Percentiles rank a stretch among this genome's conserved stretches.
Evolutionary conservation across 805 yeast genomes (phyloP).

Genomic region (Brettanomyces anomalus): DNA sequence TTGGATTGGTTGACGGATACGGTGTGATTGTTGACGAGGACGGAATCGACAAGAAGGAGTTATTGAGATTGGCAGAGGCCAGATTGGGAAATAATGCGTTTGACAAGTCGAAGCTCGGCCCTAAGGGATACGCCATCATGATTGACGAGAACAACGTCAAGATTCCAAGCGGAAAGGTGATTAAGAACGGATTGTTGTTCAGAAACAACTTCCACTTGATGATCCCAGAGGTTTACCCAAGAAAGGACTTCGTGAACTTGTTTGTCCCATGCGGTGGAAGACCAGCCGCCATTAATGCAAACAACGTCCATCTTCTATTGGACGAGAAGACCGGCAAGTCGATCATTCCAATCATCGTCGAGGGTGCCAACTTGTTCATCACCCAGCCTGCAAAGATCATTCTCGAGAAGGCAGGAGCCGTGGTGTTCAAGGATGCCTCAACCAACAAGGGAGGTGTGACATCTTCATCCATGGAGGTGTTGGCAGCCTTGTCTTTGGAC

Average conservation of each 20-base stretch:
- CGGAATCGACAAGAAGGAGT: conserved; percentile 77
- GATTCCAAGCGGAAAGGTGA: conserved; percentile 67
- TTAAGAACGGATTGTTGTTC: conserved; percentile 80
- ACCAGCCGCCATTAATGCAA: conserved; percentile 89
- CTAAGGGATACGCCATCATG: conserved; percentile 71
- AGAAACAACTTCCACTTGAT: conserved; percentile 85
- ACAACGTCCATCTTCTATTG: conserved; percentile 64
- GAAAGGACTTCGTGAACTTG: conserved; percentile 50
- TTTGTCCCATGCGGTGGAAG: conserved; percentile 99
- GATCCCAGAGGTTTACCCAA: conserved; percentile 50
- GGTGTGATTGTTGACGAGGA: conserved; percentile 91
- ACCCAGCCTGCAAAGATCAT: conserved; percentile 88
- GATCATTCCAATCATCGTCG: conserved; percentile 80
- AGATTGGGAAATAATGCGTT: conserved; percentile 68
- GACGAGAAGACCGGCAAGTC: conserved; percentile 70
- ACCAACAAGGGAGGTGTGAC: conserved; percentile 99
- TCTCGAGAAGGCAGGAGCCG: conserved; percentile 78
- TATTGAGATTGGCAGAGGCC: conserved; percentile 64
- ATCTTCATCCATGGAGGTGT: conserved; percentile 88
- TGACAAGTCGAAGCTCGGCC: conserved; percentile 57
- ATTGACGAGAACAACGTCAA: conserved; percentile 76
- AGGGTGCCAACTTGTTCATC: conserved; percentile 94
- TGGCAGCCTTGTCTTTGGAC: conserved; percentile 86
- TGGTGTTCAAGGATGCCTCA: conserved; percentile 90
- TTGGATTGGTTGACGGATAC: conserved; percentile 89